A percentile compares a stretch with the other conserved stretches of the same genome.
These are phyloP conservation scores for Parsonsia alboflavescens DNA, from an alignment of 257 asterid species.

Conservation along the genomic window DNA sequence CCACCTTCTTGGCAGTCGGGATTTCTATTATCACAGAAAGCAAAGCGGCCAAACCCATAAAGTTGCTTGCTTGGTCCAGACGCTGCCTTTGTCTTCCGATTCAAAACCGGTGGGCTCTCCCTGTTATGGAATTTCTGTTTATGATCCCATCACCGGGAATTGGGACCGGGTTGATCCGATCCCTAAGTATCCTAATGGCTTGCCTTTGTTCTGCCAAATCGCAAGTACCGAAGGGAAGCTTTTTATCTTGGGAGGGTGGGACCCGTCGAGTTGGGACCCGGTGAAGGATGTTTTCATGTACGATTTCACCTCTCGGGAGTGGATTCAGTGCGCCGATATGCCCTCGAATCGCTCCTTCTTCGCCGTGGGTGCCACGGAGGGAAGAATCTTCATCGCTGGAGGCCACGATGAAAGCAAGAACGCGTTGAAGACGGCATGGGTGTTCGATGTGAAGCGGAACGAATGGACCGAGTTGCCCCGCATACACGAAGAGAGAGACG, in stretches of 20 bases:
- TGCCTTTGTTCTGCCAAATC: slow-evolving; percentile 81
- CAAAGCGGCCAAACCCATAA: slow-evolving; percentile 46
- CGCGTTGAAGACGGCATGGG: slow-evolving; percentile 63
- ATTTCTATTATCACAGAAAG: slow-evolving; percentile 62
- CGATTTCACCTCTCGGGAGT: slow-evolving; percentile 59
- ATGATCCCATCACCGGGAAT: slow-evolving; percentile 39
- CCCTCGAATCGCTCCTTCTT: slow-evolving; percentile 73
- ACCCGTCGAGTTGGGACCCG: slow-evolving; percentile 76
- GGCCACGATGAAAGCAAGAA: slow-evolving; percentile 91
- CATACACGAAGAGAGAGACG: slow-evolving; percentile 86
- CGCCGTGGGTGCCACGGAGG: slow-evolving; percentile 58
- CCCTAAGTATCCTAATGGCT: slow-evolving; percentile 56
- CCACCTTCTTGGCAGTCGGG: slow-evolving; percentile 47
- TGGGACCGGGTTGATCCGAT: slow-evolving; percentile 74
- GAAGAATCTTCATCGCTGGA: slow-evolving; percentile 61
- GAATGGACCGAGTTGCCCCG: slow-evolving; percentile 58
- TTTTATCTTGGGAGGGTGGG: slow-evolving; percentile 72
- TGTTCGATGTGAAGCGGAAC: slow-evolving; percentile 28
- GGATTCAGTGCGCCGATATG: slow-evolving; percentile 69
- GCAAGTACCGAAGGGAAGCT: slow-evolving; percentile 65
- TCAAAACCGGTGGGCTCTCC: slow-evolving; percentile 54
- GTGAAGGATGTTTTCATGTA: slow-evolving; percentile 60
- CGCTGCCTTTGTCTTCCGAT: slow-evolving; percentile 37
- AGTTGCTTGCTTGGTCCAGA: slow-evolving; percentile 68
- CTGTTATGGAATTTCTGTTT: slow-evolving; percentile 57